Conservation (phyloP, 1,139 yeast species). For the Nematodospora anomalae region DNA sequence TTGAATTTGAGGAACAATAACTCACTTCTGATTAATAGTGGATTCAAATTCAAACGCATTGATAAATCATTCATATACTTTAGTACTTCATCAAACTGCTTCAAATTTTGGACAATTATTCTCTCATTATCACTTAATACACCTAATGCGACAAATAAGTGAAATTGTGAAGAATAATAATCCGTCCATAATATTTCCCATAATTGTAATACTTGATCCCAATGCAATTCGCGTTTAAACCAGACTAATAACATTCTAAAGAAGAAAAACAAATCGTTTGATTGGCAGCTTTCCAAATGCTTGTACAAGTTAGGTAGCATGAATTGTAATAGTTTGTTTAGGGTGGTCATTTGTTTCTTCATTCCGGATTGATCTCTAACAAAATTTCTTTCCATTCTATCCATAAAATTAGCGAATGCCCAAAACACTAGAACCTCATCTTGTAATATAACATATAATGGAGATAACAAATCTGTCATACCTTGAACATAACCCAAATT, state of each 20-base stretch:
- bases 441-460: slow-evolving; percentile 72
- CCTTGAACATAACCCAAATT: slow-evolving; percentile 97
- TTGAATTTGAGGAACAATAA: slow-evolving; percentile 75
- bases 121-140: slow-evolving; percentile 84
- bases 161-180: slow-evolving; percentile 80
- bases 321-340: slow-evolving; percentile 81
- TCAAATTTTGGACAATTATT: slow-evolving; percentile 70
- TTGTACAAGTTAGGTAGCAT: slow-evolving; percentile 83
- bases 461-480: slow-evolving; percentile 91
- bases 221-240: slow-evolving; percentile 89
- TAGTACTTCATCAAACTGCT: slow-evolving; percentile 84
- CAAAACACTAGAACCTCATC: slow-evolving; percentile 85
- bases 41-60: slow-evolving; percentile 70
- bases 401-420: slow-evolving; percentile 89
- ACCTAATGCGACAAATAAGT: slow-evolving; percentile 82
- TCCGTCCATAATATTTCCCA: slow-evolving; percentile 97
- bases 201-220: slow-evolving; percentile 71
- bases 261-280: slow-evolving; percentile 87
- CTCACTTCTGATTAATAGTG: slow-evolving; percentile 77
- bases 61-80: slow-evolving; percentile 91
- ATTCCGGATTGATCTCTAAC: slow-evolving; percentile 90
- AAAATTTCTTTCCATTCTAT: slow-evolving; percentile 92
- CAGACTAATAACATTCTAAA: slow-evolving; percentile 93
- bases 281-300: slow-evolving; percentile 84
- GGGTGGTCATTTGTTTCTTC: slow-evolving; percentile 79